Percentiles rank a stretch among this genome's conserved stretches.
Evolutionary conservation across 345 rosid species (phyloP).

Genomic region (Physaria fendleri): DNA sequence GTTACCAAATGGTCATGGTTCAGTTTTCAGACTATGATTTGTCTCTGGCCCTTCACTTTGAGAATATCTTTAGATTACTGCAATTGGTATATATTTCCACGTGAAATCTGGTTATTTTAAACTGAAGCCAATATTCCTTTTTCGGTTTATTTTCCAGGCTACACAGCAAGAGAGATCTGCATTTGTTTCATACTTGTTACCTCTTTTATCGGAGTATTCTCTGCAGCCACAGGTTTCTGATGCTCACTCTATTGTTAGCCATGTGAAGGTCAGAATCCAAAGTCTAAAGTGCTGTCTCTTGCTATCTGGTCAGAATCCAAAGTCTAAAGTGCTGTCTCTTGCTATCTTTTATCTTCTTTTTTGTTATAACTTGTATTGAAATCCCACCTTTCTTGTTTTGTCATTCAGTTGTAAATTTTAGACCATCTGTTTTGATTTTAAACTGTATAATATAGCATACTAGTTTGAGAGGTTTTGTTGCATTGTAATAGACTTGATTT

Average conservation of each 20-base stretch:
- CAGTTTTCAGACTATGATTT: background rate
- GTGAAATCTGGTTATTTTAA: background rate
- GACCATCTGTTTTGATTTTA: background rate
- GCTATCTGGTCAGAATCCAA: slow-evolving; percentile 44
- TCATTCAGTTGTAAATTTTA: background rate
- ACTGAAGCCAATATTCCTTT: slow-evolving; percentile 5
- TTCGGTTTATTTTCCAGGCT: slow-evolving; percentile 48
- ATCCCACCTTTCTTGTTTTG: background rate
- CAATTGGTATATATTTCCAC: background rate
- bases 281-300: slow-evolving; percentile 42
- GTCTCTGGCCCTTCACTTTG: slow-evolving; percentile 1
- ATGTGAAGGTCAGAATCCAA: slow-evolving; percentile 66
- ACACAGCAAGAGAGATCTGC: slow-evolving; percentile 86
- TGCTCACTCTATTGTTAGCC: slow-evolving; percentile 91
- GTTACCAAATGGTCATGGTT: background rate
- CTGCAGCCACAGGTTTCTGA: slow-evolving; percentile 80
- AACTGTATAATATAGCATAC: slow-evolving; percentile 3
- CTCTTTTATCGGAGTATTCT: slow-evolving; percentile 83
- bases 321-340: slow-evolving; percentile 42
- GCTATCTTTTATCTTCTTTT: slow-evolving; percentile 60
- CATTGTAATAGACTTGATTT: background rate
- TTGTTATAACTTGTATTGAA: slow-evolving; percentile 30
- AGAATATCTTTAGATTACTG: background rate
- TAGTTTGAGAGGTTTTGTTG: slow-evolving; percentile 15
- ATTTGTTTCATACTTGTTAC: slow-evolving; percentile 81